These are phyloP conservation scores for Hansenula anomala DNA, from an alignment of 1,139 yeast genomes.

Conservation along the genomic window DNA sequence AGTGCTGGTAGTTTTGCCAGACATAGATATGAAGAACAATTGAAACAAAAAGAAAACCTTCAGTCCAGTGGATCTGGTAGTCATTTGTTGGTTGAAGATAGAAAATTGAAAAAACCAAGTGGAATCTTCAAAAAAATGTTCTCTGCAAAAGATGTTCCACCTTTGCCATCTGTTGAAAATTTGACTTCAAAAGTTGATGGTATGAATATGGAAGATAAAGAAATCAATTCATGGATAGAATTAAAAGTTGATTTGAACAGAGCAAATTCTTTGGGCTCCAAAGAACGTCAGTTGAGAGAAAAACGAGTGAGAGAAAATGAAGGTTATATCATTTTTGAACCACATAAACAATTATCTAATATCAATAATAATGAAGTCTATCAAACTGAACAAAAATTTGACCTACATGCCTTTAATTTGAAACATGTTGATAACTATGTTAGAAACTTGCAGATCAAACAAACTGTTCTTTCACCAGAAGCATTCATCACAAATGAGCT, in stretches of 20 bases:
- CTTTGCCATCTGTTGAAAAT: conserved; percentile 21
- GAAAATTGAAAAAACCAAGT: conserved; percentile 11
- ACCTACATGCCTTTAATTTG: conserved; percentile 27
- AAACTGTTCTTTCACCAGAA: conserved; percentile 35
- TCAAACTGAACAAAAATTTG: conserved; percentile 24
- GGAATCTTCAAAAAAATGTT: conserved; percentile 14
- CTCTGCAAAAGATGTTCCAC: conserved; percentile 21
- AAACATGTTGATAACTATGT: conserved; percentile 26
- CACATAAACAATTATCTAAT: conserved; percentile 21
- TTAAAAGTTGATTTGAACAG: conserved; percentile 62
- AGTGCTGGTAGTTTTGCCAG: conserved; percentile 83
- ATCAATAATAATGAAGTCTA: conserved; percentile 40
- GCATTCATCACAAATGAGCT: conserved; percentile 43
- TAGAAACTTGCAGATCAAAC: conserved; percentile 17
- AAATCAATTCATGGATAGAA: conserved; percentile 39
- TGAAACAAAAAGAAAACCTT: conserved; percentile 19
- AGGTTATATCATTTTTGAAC: conserved; percentile 30
- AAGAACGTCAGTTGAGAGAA: conserved; percentile 67
- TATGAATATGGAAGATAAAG: conserved; percentile 12
- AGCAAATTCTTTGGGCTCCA: conserved; percentile 65
- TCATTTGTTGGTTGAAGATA: conserved; percentile 18
- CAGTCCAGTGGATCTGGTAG: conserved; percentile 22
- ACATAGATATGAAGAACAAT: conserved; percentile 52
- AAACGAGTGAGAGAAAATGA: conserved; percentile 61
- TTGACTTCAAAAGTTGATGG: conserved; percentile 6